A percentile compares a stretch with the other conserved stretches of the same genome.
These are phyloP conservation scores for Tremella mesenterica DNA, from an alignment of 768 basidiomycete species.

Conservation along the genomic window DNA sequence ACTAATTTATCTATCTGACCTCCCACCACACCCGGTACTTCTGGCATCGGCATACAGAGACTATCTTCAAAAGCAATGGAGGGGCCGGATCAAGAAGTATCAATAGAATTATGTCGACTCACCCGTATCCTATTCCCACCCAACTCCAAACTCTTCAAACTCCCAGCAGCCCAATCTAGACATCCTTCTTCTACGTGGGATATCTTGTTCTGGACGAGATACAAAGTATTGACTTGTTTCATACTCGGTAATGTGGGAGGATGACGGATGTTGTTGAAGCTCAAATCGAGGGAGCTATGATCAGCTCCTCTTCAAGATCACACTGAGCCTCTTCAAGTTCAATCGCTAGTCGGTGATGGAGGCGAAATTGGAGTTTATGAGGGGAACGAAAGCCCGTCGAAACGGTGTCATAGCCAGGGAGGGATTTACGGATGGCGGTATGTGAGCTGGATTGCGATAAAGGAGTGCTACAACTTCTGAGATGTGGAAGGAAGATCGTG, in stretches of 20 bases:
- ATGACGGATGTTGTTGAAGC: constrained; percentile 77
- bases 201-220: constrained; percentile 96
- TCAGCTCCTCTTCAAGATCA: too few species aligned
- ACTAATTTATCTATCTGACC: neutral
- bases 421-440: neutral
- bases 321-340: too few species aligned
- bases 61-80: neutral
- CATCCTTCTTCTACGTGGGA: constrained; percentile 56
- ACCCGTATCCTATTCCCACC: constrained; percentile 90
- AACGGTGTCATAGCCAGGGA: neutral
- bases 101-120: constrained; percentile 35
- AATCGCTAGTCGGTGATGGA: too few species aligned
- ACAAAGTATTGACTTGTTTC: constrained; percentile 58
- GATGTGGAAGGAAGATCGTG: neutral
- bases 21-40: too few species aligned
- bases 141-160: constrained; percentile 74
- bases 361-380: too few species aligned
- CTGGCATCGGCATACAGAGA: neutral
- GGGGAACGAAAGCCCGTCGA: too few species aligned
- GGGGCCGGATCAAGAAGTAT: neutral
- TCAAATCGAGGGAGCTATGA: constrained; percentile 72
- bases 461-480: neutral
- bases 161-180: constrained; percentile 52
- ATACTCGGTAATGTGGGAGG: constrained; percentile 50
- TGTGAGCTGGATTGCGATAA: neutral